phyloP scores from a whole-genome alignment of 75 land plant species.

The Chamaecyparis obtusa region DNA sequence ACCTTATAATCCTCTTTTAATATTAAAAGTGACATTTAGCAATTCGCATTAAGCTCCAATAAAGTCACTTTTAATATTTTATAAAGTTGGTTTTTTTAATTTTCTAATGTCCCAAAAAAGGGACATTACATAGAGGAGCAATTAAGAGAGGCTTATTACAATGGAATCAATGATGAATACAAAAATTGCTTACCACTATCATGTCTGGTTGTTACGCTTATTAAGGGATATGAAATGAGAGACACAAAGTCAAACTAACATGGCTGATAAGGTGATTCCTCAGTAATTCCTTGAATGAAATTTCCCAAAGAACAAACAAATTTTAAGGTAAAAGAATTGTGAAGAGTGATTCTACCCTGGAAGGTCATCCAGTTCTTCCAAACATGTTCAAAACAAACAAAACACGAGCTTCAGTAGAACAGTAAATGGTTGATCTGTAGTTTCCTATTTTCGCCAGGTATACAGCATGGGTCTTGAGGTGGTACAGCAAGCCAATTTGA shows the following conservation, averaged over 20 bases:
- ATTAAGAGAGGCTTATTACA: not conserved
- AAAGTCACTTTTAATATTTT: too few species aligned
- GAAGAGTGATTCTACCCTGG: not conserved
- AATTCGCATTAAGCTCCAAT: too few species aligned
- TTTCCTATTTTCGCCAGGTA: not conserved
- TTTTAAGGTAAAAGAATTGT: not conserved
- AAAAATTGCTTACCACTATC: not conserved
- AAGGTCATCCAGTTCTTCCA: not conserved
- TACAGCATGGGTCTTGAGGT: not conserved
- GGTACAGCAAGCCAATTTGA: not conserved
- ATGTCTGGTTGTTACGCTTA: not conserved
- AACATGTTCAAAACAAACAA: not conserved
- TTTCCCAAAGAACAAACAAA: not conserved
- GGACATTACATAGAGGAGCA: too few species aligned
- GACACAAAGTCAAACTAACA: not conserved
- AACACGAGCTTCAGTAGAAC: not conserved
- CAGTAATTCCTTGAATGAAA: not conserved
- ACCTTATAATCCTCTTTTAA: too few species aligned
- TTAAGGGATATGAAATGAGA: not conserved
- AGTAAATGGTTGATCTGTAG: not conserved
- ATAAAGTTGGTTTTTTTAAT: too few species aligned
- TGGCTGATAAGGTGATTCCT: not conserved
- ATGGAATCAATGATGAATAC: not conserved
- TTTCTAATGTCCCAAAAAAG: too few species aligned
- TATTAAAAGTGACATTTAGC: too few species aligned